A percentile compares a stretch with the other conserved stretches of the same genome.
These are phyloP conservation scores for Herpetomonas muscarum DNA, from an alignment of 208 protist species.

Conservation along the genomic window DNA sequence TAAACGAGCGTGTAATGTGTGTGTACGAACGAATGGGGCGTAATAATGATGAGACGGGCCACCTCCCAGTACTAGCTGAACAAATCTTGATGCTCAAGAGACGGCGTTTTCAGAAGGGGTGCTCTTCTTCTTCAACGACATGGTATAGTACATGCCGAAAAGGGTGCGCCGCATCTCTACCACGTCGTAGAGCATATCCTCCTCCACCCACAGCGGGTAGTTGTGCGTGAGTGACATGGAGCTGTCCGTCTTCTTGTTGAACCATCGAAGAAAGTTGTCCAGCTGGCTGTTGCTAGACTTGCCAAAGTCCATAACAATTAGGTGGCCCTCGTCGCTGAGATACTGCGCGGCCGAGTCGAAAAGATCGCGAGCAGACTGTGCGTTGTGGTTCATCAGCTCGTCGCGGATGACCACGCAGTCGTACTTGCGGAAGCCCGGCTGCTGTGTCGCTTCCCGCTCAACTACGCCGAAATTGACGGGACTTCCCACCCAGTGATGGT, in stretches of 20 bases:
- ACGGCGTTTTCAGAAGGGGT: neutral
- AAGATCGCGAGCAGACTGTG: conserved; percentile 34
- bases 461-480: conserved; percentile 67
- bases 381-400: conserved; percentile 61
- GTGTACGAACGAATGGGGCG: too few species aligned
- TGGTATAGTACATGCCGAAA: conserved; percentile 67
- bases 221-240: conserved; percentile 74
- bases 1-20: too few species aligned
- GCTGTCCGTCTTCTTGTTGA: conserved; percentile 51
- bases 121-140: conserved; percentile 24
- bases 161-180: conserved; percentile 50
- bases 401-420: conserved; percentile 76
- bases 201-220: conserved; percentile 70
- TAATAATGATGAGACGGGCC: too few species aligned
- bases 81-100: too few species aligned
- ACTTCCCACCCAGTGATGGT: conserved; percentile 82
- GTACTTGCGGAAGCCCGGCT: conserved; percentile 54
- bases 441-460: conserved; percentile 29
- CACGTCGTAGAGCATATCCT: conserved; percentile 59
- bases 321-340: conserved; percentile 45
- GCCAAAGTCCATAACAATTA: conserved; percentile 82
- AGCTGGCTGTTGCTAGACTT: conserved; percentile 37
- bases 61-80: too few species aligned
- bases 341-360: conserved; percentile 53
- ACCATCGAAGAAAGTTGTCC: conserved; percentile 33